Evolutionary conservation across 768 basidiomycete species (phyloP), one percentile per base, ranked within the genome.

Genomic region (Tubosaeta brunneosetosa): DNA sequence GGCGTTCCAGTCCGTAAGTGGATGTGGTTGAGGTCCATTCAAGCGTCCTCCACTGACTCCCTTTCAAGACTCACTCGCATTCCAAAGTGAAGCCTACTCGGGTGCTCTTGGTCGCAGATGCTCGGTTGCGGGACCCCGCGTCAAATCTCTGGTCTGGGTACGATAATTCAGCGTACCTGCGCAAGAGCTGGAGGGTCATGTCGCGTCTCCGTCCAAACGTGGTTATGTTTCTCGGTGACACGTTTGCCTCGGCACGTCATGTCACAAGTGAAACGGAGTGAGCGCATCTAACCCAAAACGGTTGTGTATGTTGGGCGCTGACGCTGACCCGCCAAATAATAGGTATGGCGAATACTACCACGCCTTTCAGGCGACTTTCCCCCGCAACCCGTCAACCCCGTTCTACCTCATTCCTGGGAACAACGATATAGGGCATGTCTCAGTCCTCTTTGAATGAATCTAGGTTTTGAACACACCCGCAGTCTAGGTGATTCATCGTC

Each of bases 211-310:
- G 72, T 41, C 83, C 88, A 2, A 72, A 89, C 56, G 75, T 70
- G 6, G 81, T 90, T n/a, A 75, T 92, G 9, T 86, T 90, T 58
- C 71, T 88, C 4, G 89, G 89, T 6, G 89, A 92, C 63, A 83
- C 87, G 78, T 71, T 91, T 47, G 79, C 85, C 42, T 79, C 80
- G 55, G 83, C 86, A 6, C 77, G 82, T 52, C 74, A 77, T 22
- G 72, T 78, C 3, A 75, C 72, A 51, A 74, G 62, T n/a, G 76
- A 77, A 42, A 56, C 64, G 46, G 77, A 81, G 82, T 81, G 73
- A 75, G 82, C 80, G 58, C 59, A 69, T 71, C 22, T 22, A 22
- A 22, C 22, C 22, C 22, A 29, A 4, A 22, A 38, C 25, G 32
- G 44, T 51, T 34, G 33, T 50, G 49, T 50, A 26, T 14, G 13